phyloP scores from a whole-genome alignment of 257 asterid species.

The Fraxinus pennsylvanica region DNA sequence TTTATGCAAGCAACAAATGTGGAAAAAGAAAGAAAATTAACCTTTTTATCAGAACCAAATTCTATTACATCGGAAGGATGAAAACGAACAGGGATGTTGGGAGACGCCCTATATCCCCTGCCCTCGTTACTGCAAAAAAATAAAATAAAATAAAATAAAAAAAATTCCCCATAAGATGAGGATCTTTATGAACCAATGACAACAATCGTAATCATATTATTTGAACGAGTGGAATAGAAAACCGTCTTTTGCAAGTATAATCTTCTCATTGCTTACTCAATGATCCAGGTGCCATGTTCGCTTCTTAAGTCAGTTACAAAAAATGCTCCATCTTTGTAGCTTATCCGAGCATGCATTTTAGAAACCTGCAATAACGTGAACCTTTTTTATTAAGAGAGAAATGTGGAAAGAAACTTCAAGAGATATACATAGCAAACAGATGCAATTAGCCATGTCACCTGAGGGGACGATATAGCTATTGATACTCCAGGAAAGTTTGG shows the following conservation, averaged over 20 bases:
- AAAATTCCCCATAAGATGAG: not conserved
- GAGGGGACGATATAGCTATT: constrained; percentile 55
- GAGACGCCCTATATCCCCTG: constrained; percentile 54
- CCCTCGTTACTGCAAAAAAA: constrained; percentile 61
- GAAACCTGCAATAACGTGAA: constrained; percentile 50
- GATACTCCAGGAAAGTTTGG: constrained; percentile 58
- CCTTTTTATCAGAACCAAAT: constrained; percentile 80
- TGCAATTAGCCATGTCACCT: constrained; percentile 38
- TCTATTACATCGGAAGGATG: constrained; percentile 74
- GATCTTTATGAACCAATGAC: not conserved
- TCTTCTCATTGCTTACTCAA: constrained; percentile 49
- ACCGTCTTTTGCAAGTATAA: not conserved
- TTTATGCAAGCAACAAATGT: not conserved
- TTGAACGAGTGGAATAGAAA: not conserved
- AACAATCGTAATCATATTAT: not conserved
- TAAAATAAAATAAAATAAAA: not conserved
- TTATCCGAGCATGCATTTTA: constrained; percentile 65
- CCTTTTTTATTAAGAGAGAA: not conserved
- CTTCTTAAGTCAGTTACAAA: constrained; percentile 73
- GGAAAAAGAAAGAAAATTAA: not conserved
- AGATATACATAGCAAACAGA: not conserved
- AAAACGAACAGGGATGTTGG: constrained; percentile 72
- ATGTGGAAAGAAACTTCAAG: not conserved
- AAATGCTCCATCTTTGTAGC: constrained; percentile 69
- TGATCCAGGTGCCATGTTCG: constrained; percentile 80